These are phyloP conservation scores for Coccinonectria pachysandricola DNA, from an alignment of 2,329 filamentous ascomycete species.

Conservation along the genomic window DNA sequence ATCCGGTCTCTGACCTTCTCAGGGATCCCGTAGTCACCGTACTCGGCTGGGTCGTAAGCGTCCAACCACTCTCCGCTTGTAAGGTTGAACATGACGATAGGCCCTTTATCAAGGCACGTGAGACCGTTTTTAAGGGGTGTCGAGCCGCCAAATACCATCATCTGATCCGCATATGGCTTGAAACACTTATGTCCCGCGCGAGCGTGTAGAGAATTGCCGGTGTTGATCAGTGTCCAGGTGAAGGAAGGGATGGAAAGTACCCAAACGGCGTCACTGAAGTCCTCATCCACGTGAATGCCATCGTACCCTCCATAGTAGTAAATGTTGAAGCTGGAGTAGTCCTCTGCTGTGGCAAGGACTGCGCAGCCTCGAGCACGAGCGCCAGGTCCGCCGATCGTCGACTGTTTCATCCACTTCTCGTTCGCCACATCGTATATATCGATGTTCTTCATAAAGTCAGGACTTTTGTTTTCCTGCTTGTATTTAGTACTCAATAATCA, in stretches of 20 bases:
- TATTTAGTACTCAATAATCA: too few species aligned
- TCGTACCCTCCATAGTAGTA: conserved; percentile 76
- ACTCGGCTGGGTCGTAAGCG: conserved; percentile 55
- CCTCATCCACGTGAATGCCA: conserved; percentile 29
- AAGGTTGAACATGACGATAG: conserved; percentile 62
- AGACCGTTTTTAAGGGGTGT: conserved; percentile 20
- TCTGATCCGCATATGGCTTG: conserved; percentile 66
- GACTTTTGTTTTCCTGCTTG: conserved; percentile 52
- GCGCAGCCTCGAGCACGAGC: conserved; percentile 59
- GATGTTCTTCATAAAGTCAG: conserved; percentile 59
- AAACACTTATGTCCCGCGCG: conserved; percentile 69
- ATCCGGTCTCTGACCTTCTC: conserved; percentile 52
- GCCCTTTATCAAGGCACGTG: conserved; percentile 39
- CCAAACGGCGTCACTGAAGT: conserved; percentile 62
- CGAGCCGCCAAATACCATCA: conserved; percentile 68
- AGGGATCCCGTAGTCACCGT: conserved; percentile 60
- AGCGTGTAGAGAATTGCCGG: conserved; percentile 40
- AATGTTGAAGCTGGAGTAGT: conserved; percentile 67
- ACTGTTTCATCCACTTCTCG: conserved; percentile 58
- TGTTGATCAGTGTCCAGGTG: conserved; percentile 54
- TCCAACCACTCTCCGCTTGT: conserved; percentile 59
- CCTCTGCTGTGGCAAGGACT: conserved; percentile 60
- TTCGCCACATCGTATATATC: conserved; percentile 68
- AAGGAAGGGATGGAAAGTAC: conserved; percentile 72
- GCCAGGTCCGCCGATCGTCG: conserved; percentile 49